Evolutionary conservation across 352 stramenopile genomes (phyloP), one percentile per base, ranked within the genome.

Genomic region (Globisporangium cylindrosporum): DNA sequence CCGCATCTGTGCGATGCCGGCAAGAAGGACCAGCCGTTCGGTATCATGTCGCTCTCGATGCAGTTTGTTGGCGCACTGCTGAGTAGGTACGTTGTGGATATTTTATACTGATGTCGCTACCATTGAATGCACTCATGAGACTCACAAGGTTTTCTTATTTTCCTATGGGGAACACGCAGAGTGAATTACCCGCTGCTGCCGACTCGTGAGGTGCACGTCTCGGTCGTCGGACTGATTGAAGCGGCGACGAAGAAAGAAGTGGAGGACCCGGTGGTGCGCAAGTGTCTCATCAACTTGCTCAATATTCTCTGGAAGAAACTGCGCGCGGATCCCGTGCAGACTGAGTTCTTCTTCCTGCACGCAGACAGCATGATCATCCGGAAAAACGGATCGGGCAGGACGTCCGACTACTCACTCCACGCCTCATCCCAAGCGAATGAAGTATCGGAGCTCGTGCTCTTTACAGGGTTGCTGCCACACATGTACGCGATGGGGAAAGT

Each of bases 291-390:
- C 70, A 90, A 69, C 32, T 68, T 94, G 61, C 80, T 96, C 22
- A 92, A 96, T 64, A 78, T 88, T 8, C 59, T 96, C 14, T 96
- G 88, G 88, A 93, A 94, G 70, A 96, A 96, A 54, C 73, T 96
- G 65, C 85, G 84, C 20, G 78, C 79, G 43, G 86, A 96, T 54
- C 88, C 86, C 4, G 87, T 94, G 43, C 88, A 96, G 76, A 94
- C 85, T 20, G 88, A 96, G 62, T 93, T 96, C 67, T 96, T 96
- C 68, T 94, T 96, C 57, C 69, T 91, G 18, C 80, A 92, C 48
- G 84, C 83, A 6, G 83, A 92, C 59, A 62, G 75, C 51, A 72
- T 89, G 32, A 88, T 83, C 65, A 72, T 83, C 36, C 75, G 77
- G 22, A 84, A 71, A 34, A 85, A 75, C 74, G 72, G 62, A 24